phyloP scores from a whole-genome alignment of 345 rosid species.

The Streptanthus diversifolius region DNA sequence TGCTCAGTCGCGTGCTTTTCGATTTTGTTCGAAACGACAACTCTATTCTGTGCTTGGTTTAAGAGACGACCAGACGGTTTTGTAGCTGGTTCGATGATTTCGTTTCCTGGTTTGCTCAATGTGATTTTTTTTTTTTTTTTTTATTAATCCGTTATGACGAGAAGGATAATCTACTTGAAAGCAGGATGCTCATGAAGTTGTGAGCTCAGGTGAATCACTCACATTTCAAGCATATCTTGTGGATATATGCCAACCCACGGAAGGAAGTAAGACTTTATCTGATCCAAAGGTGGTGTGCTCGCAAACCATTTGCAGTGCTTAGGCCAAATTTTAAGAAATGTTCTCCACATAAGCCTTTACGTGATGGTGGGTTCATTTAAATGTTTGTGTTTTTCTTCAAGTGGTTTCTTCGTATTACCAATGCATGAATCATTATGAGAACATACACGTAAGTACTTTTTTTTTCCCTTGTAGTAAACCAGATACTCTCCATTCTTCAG shows the following conservation, averaged over 20 bases:
- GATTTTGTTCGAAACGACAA: too few relatives aligned
- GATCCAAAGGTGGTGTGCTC: slow-evolving; percentile 12
- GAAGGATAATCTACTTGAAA: slow-evolving; percentile 60
- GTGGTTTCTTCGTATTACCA: neutral
- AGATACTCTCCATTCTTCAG: slow-evolving; percentile 64
- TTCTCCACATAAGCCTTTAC: slow-evolving; percentile 45
- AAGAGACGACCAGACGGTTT: too few relatives aligned
- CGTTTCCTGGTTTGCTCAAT: too few relatives aligned
- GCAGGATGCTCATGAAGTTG: slow-evolving; percentile 62
- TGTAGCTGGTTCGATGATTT: too few relatives aligned
- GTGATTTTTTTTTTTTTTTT: too few relatives aligned
- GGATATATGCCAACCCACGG: slow-evolving; percentile 62
- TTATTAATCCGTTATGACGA: slow-evolving; percentile 43
- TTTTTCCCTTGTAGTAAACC: slow-evolving; percentile 44
- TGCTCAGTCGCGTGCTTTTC: too few relatives aligned
- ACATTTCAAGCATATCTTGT: slow-evolving; percentile 60
- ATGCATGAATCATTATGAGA: neutral
- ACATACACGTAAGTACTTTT: neutral
- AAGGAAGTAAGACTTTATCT: slow-evolving; percentile 16
- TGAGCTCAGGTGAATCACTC: slow-evolving; percentile 52
- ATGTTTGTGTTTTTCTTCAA: neutral
- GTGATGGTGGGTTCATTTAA: slow-evolving; percentile 43
- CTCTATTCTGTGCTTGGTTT: too few relatives aligned
- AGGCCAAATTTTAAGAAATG: slow-evolving; percentile 41
- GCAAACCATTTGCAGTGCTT: slow-evolving; percentile 23